phyloP scores from a whole-genome alignment of 2,329 filamentous ascomycete genomes.

The Xylariaceae sp. region DNA sequence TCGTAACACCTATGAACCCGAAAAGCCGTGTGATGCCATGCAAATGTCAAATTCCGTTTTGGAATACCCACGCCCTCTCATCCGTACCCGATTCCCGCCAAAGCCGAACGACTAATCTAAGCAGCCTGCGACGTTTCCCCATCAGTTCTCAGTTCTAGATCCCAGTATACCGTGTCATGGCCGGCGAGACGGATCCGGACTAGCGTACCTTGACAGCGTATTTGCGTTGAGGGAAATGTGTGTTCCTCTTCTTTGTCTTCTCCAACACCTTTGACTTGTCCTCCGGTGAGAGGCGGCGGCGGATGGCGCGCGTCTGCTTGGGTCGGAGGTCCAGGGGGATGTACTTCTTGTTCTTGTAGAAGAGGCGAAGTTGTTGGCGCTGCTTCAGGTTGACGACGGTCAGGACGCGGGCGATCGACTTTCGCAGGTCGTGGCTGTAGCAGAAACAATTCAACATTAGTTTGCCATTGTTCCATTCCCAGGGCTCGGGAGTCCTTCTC shows the following conservation, averaged over 20 bases:
- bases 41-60: conserved; percentile 37
- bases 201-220: conserved; percentile 90
- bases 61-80: conserved; percentile 34
- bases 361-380: conserved; percentile 92
- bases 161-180: neutral
- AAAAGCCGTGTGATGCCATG: conserved; percentile 39
- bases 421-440: conserved; percentile 91
- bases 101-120: conserved; percentile 26
- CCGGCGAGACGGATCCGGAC: neutral
- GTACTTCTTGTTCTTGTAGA: conserved; percentile 99
- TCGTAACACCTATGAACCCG: conserved; percentile 39
- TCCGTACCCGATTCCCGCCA: conserved; percentile 26
- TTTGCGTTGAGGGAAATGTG: conserved; percentile 97
- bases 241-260: conserved; percentile 94
- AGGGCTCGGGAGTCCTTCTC: neutral
- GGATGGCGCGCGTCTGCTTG: conserved; percentile 98
- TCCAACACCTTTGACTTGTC: conserved; percentile 79
- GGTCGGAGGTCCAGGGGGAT: conserved; percentile 94
- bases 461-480: neutral
- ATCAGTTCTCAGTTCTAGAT: conserved; percentile 3
- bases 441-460: conserved; percentile 19
- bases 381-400: conserved; percentile 99
- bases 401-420: conserved; percentile 97
- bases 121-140: conserved; percentile 22
- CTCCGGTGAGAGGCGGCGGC: conserved; percentile 88